phyloP scores from a whole-genome alignment of 2,329 filamentous ascomycete genomes.

The Trichoderma koningiopsis region DNA sequence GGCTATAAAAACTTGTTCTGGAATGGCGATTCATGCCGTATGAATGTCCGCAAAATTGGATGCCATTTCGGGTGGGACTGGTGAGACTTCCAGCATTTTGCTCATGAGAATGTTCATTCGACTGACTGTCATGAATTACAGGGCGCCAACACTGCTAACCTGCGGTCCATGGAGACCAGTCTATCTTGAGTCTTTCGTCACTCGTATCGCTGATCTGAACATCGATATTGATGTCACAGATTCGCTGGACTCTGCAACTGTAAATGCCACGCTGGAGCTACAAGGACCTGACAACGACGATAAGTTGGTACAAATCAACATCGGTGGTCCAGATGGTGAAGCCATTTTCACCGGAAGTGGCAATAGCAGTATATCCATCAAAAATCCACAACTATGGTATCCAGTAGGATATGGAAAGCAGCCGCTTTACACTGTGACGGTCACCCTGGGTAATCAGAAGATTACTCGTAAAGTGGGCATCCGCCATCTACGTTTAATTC shows the following conservation, averaged over 20 bases:
- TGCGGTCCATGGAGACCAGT: conserved; percentile 19
- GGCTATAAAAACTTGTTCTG: conserved; percentile 14
- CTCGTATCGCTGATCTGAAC: conserved; percentile 9
- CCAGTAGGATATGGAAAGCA: conserved; percentile 71
- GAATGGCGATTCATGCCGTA: conserved; percentile 11
- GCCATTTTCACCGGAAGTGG: background rate
- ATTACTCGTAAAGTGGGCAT: conserved; percentile 61
- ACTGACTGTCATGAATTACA: background rate
- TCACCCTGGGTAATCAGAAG: conserved; percentile 44
- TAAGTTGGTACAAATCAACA: background rate
- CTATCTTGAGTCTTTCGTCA: conserved; percentile 18
- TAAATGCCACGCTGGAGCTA: background rate
- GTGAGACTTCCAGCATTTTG: background rate
- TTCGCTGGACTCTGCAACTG: background rate
- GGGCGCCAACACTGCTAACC: conserved; percentile 9
- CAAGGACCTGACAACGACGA: conserved; percentile 10
- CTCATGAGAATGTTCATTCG: too few species aligned
- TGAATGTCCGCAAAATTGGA: conserved; percentile 12
- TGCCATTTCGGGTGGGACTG: conserved; percentile 11
- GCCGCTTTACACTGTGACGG: conserved; percentile 65
- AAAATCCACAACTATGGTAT: conserved; percentile 67
- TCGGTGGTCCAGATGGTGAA: background rate
- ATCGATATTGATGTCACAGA: conserved; percentile 12
- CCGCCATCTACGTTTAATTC: conserved; percentile 59
- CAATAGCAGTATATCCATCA: conserved; percentile 27